Evolutionary conservation across 768 basidiomycete genomes (phyloP).

Genomic region (Russula dissimulans): DNA sequence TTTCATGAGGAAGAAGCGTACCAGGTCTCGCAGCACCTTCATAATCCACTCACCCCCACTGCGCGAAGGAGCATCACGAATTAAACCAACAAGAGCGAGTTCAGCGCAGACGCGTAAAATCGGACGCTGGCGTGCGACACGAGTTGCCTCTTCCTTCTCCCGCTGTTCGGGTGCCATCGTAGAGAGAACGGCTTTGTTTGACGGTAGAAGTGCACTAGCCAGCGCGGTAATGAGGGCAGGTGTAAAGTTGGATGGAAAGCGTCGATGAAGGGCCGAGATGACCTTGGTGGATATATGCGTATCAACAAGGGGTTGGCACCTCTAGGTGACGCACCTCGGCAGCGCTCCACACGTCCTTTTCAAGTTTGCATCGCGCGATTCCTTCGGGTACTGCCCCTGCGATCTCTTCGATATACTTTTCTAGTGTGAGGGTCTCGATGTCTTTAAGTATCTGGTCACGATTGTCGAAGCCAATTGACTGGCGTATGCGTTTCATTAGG

Average conservation of each 20-base stretch:
- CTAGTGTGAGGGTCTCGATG: conserved; percentile 78
- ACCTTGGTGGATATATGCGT: conserved; percentile 40
- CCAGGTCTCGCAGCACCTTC: conserved; percentile 77
- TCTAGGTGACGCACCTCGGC: conserved; percentile 58
- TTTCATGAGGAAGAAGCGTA: conserved; percentile 30
- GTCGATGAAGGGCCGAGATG: conserved; percentile 79
- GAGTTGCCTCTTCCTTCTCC: conserved; percentile 83
- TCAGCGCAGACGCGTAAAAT: conserved; percentile 83
- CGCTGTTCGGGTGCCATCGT: conserved; percentile 63
- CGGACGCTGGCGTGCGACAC: conserved; percentile 76
- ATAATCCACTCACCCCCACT: conserved; percentile 88
- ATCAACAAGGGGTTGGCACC: neutral
- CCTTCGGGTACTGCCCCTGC: conserved; percentile 84
- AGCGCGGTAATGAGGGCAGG: conserved; percentile 58
- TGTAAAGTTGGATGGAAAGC: conserved; percentile 76
- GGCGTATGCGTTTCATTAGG: conserved; percentile 86
- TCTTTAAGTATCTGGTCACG: conserved; percentile 87
- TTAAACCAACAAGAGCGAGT: conserved; percentile 78
- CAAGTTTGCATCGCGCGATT: conserved; percentile 77
- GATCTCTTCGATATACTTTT: conserved; percentile 95
- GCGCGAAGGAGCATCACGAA: conserved; percentile 57
- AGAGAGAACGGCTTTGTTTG: conserved; percentile 48
- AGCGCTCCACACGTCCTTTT: conserved; percentile 85
- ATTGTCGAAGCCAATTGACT: conserved; percentile 74
- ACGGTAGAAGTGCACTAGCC: conserved; percentile 45